A percentile compares a stretch with the other conserved stretches of the same genome.
Conservation (phyloP, 2,329 filamentous ascomycete genomes). For the Fusarium drepaniforme region DNA sequence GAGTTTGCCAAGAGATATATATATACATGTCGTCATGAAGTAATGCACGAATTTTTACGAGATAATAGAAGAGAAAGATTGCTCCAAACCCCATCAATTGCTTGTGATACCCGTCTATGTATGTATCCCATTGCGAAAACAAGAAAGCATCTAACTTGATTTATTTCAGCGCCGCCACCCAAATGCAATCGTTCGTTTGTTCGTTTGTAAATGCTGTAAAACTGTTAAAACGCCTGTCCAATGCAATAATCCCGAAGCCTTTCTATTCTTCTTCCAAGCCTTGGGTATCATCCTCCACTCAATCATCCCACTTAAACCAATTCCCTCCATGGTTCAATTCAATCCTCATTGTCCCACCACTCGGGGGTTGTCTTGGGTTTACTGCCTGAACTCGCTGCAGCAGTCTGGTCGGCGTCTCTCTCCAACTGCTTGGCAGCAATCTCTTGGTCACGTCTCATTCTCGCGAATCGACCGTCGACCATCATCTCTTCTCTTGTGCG, state of each 20-base stretch:
- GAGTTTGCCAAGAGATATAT: background rate
- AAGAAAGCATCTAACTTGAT: background rate
- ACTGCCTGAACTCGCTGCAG: background rate
- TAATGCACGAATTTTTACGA: constrained; percentile 14
- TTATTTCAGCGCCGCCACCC: background rate
- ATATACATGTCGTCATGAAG: constrained; percentile 4
- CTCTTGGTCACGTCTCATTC: constrained; percentile 62
- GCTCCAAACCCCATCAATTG: background rate
- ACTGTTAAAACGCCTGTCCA: constrained; percentile 26
- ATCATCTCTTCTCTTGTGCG: constrained; percentile 66
- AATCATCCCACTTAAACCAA: background rate
- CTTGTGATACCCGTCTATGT: background rate
- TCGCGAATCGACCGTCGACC: constrained; percentile 62
- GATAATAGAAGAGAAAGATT: background rate
- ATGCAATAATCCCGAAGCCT: constrained; percentile 19
- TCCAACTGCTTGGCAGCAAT: constrained; percentile 50
- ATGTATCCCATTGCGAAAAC: background rate
- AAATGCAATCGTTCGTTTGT: constrained; percentile 6
- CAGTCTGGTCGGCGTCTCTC: background rate
- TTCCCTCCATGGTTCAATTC: background rate
- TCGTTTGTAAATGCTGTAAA: constrained; percentile 10
- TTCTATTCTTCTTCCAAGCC: constrained; percentile 14
- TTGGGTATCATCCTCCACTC: constrained; percentile 37
- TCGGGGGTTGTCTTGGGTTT: constrained; percentile 33
- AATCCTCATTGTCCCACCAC: constrained; percentile 48